Evolutionary conservation across 1,284 basidiomycete genomes (phyloP).

Genomic region (Mycosarcoma mackinlayi): DNA sequence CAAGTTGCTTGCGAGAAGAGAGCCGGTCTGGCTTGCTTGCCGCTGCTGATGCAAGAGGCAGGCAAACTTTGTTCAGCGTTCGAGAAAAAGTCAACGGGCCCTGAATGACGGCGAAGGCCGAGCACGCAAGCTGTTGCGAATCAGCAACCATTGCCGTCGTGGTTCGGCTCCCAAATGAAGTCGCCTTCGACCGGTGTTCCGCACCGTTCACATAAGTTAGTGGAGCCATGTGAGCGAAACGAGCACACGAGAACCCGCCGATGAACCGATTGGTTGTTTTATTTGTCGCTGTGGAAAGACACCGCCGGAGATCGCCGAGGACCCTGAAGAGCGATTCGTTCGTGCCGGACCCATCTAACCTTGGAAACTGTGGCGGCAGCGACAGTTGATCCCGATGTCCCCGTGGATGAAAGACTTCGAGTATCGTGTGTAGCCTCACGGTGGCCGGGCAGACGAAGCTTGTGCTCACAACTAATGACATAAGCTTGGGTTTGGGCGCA

Average conservation of each 20-base stretch:
- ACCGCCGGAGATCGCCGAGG: slow-evolving; percentile 45
- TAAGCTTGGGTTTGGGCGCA: slow-evolving; percentile 1
- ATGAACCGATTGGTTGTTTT: too few species aligned
- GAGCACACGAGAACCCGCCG: too few species aligned
- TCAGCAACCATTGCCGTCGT: background rate
- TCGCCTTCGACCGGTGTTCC: too few species aligned
- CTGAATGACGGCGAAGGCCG: background rate
- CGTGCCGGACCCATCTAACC: slow-evolving; percentile 2
- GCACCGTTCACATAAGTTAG: too few species aligned
- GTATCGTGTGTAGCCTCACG: background rate
- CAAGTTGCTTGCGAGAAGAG: too few species aligned
- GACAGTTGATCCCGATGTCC: too few species aligned
- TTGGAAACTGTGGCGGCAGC: too few species aligned
- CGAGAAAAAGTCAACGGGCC: background rate
- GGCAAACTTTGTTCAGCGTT: background rate
- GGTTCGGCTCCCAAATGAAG: background rate
- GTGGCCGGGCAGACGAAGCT: background rate
- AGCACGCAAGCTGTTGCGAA: background rate
- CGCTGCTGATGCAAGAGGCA: background rate
- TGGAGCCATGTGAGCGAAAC: background rate
- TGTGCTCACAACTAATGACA: background rate
- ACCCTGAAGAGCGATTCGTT: slow-evolving; percentile 2
- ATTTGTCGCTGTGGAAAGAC: too few species aligned
- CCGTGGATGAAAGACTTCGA: too few species aligned
- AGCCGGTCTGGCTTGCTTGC: too few species aligned